A percentile compares a stretch with the other conserved stretches of the same genome.
phyloP scores from a whole-genome alignment of 495 filamentous ascomycete species.

The Aspergillus leporis region DNA sequence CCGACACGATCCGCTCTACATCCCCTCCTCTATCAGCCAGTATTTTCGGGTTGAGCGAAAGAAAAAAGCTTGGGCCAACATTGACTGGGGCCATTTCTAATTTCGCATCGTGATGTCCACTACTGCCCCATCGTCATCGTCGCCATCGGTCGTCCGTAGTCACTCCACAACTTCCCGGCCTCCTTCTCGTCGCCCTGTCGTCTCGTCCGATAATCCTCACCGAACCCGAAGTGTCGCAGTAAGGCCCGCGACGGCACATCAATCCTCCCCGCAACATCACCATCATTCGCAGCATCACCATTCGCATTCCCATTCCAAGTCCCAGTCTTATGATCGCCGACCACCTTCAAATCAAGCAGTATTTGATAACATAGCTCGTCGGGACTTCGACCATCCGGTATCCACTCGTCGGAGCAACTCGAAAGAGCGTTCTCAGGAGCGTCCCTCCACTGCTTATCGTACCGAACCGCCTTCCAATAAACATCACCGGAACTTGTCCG shows the following conservation, averaged over 20 bases:
- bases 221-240: conserved; percentile 56
- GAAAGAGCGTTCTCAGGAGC: conserved; percentile 51
- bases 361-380: conserved; percentile 54
- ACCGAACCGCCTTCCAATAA: conserved; percentile 49
- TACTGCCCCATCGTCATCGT: conserved; percentile 43
- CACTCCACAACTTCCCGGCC: conserved; percentile 55
- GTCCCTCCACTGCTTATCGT: conserved; percentile 48
- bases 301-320: conserved; percentile 52
- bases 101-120: conserved; percentile 51
- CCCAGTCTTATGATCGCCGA: conserved; percentile 51
- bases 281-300: conserved; percentile 28
- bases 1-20: conserved; percentile 2
- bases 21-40: conserved; percentile 20
- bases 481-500: conserved; percentile 48
- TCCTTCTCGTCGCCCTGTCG: conserved; percentile 37
- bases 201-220: conserved; percentile 55
- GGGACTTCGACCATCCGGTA: conserved; percentile 56
- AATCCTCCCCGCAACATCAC: conserved; percentile 27
- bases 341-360: conserved; percentile 52
- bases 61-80: not conserved
- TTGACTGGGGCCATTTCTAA: conserved; percentile 21
- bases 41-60: conserved; percentile 17
- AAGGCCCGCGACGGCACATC: conserved; percentile 42
- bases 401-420: conserved; percentile 56
- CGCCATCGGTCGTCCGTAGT: conserved; percentile 52